phyloP scores from a whole-genome alignment of 495 filamentous ascomycete species.

The Trichoderma gamsii region DNA sequence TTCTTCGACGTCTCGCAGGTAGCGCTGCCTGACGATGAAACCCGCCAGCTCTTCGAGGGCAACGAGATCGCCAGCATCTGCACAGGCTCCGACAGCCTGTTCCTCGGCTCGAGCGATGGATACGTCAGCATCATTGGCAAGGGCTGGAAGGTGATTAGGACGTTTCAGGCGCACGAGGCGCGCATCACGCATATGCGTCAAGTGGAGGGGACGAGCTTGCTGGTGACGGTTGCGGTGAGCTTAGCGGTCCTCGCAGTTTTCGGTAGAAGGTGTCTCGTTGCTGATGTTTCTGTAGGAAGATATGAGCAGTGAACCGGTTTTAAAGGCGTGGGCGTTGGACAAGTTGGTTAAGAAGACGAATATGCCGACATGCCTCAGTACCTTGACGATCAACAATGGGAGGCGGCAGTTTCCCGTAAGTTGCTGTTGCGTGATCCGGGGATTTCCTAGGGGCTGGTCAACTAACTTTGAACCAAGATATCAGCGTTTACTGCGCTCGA shows the following conservation, averaged over 20 bases:
- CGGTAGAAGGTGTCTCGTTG: neutral
- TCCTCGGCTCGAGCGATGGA: conserved; percentile 80
- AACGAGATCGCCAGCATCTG: conserved; percentile 55
- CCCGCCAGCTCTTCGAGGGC: conserved; percentile 40
- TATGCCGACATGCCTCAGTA: conserved; percentile 76
- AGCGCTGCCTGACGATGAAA: conserved; percentile 65
- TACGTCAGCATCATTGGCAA: conserved; percentile 78
- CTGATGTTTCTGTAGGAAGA: conserved; percentile 53
- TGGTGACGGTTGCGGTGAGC: conserved; percentile 70
- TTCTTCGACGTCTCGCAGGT: conserved; percentile 94
- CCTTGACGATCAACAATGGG: conserved; percentile 79
- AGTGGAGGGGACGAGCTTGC: conserved; percentile 75
- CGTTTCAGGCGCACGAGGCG: conserved; percentile 76
- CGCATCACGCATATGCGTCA: conserved; percentile 94
- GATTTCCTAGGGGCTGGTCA: conserved; percentile 14
- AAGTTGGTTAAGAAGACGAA: conserved; percentile 92
- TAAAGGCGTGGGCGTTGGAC: conserved; percentile 96
- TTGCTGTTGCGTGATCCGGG: neutral
- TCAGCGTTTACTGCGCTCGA: conserved; percentile 82
- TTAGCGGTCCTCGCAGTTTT: neutral
- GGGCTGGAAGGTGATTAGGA: conserved; percentile 77
- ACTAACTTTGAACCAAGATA: conserved; percentile 49
- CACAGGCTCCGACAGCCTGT: conserved; percentile 84
- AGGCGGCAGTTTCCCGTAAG: conserved; percentile 84
- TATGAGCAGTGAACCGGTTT: conserved; percentile 71